Base-by-base conservation (phyloP, 345 rosid genomes). In the Citrus glauca region DNA sequence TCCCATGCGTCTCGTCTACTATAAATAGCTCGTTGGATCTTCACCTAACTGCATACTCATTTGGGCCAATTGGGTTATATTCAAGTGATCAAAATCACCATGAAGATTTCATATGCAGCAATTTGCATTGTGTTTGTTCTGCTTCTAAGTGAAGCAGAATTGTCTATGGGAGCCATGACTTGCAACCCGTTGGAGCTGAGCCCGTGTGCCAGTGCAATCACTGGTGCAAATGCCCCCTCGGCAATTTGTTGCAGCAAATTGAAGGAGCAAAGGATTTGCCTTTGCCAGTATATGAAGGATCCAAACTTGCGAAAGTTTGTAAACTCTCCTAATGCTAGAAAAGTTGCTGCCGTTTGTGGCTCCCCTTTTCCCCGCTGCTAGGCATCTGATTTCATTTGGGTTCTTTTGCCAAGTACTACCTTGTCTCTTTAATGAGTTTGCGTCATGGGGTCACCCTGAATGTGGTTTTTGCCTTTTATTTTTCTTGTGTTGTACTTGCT, bases 251-350 rank as follows among this genome's bases (percentile, higher is more conserved):
- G 86, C 77, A 24, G 57, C 14, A 68, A 63, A 61, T 24, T 86
- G 20, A 78, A 74, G 61, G 83, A 56, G 30, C 82, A 83, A 17
- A 59, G 75, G 70, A 53, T 81, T 33, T 83, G 85, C 66, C 76
- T 86, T 35, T 86, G 86, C 81, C 61, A 17, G 32, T 83, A 81
- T 45, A 35, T 83, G 5, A 75, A 67, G 50, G 20, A 86, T 5
- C 88, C 86, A 16, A 5, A 14, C 0, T 62, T 61, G 38, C 50
- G 24, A 33, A 57, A 27, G 59, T 75, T 70, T 77, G 67, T 86
- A 35, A 73, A 9, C 32, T 77, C 83, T 74, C 85, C 83, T 33
- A 70, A 71, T n/a, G 86, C 83, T 53, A 72, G 25, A 24, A 86
- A 79, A 64, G 77, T 77, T 19, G 83, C 83, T 48, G 64, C 7